Percentiles rank a stretch among this genome's conserved stretches.
Evolutionary conservation across 495 filamentous ascomycete species (phyloP).

Genomic region (Penicillium bialowiezense): DNA sequence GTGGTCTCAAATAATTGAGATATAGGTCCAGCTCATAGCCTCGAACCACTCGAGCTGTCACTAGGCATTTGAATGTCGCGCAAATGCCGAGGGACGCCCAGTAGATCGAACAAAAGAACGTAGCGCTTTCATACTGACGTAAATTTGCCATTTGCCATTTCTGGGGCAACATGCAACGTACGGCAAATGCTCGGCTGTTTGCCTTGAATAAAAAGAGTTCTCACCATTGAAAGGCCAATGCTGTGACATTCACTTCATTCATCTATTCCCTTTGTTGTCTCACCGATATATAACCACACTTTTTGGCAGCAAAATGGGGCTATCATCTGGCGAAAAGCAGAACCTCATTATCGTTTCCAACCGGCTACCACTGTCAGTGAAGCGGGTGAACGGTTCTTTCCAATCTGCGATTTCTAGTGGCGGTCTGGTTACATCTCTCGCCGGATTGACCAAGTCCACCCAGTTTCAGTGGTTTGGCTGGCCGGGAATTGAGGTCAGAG

Average conservation of each 20-base stretch:
- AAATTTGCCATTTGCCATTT: slow-evolving; percentile 18
- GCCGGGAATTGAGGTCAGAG: slow-evolving; percentile 68
- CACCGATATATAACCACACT: not conserved
- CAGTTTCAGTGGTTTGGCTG: slow-evolving; percentile 93
- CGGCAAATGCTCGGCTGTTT: not conserved
- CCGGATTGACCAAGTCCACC: slow-evolving; percentile 78
- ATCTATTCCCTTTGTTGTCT: not conserved
- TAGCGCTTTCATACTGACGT: slow-evolving; percentile 19
- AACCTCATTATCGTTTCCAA: slow-evolving; percentile 82
- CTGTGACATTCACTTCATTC: no score
- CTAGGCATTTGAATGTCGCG: no score
- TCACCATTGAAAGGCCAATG: not conserved
- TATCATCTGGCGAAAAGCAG: slow-evolving; percentile 12
- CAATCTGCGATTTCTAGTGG: slow-evolving; percentile 81
- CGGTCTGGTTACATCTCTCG: slow-evolving; percentile 82
- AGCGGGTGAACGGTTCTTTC: slow-evolving; percentile 70
- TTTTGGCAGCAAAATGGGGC: slow-evolving; percentile 3
- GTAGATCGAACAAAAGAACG: not conserved
- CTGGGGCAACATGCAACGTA: slow-evolving; percentile 13
- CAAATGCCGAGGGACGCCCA: no score
- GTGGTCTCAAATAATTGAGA: no score
- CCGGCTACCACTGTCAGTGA: slow-evolving; percentile 84
- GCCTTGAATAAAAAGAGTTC: not conserved
- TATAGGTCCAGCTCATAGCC: no score
- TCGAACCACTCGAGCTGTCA: no score